Evolutionary conservation across 2,329 filamentous ascomycete species (phyloP), one percentile per base, ranked within the genome.

Genomic region (Xylariaceae sp.): DNA sequence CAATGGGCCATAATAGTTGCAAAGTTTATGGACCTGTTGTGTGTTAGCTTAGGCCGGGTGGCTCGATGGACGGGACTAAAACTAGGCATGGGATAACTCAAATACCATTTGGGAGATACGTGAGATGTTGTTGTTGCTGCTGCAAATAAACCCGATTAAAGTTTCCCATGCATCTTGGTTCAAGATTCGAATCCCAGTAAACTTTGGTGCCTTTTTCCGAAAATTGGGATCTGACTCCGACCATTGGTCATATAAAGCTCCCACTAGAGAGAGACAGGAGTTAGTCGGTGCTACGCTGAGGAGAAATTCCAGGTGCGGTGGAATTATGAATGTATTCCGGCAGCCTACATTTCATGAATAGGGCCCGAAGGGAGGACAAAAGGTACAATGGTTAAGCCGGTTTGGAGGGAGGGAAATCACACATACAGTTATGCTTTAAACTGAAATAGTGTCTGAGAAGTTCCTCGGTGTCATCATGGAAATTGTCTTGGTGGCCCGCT

Each of bases 111-210:
- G 90, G 4, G 90, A 93, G 71, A 99, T 99, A 40, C 95, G 86
- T 2, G 88, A 83, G 58, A 99, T 99, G 71, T 99, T 97, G 76
- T 99, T 99, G 75, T 99, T 99, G 75, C 92, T 96, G 74, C 93
- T 97, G 80, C 95, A 99, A 62, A 99, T 99, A 74, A 99, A 99
- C 54, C 89, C 88, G 20, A 99, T 80, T 20, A 99, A 79, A 0
- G 95, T 87, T 74, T 99, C 95, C 95, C 96, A 99, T 1, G 93
- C 88, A 77, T 97, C 93, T 76, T 99, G 95, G 66, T 89, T 90
- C 44, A 99, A 77, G 63, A 99, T 97, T 20, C 95, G 87, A 53
- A 99, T 89, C 12, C 96, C 95, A 0, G 89, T 88, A 71, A 99
- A 99, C 53, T 88, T 87, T 0, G 90, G 88, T 0, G 95, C 93